These are phyloP conservation scores for Fusarium solani-melongenae DNA, from an alignment of 2,329 filamentous ascomycete species.

Conservation along the genomic window DNA sequence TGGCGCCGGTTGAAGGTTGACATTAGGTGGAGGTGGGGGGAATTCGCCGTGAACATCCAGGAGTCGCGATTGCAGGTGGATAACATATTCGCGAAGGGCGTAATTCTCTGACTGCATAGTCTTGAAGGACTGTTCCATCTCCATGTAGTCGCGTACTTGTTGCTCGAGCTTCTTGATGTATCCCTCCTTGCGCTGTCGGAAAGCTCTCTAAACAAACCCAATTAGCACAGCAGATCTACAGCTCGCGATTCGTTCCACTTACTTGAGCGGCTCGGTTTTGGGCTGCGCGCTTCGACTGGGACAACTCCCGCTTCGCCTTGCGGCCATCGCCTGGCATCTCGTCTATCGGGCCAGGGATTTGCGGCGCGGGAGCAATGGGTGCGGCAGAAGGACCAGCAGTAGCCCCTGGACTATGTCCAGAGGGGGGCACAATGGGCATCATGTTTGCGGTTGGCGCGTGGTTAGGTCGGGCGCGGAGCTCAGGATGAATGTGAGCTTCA, in stretches of 20 bases:
- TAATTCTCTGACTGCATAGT: slow-evolving; percentile 90
- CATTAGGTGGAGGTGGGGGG: slow-evolving; percentile 83
- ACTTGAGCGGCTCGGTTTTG: slow-evolving; percentile 98
- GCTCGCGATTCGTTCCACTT: slow-evolving; percentile 49
- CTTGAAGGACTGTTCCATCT: slow-evolving; percentile 82
- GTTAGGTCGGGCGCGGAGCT: slow-evolving; percentile 53
- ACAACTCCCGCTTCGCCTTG: slow-evolving; percentile 90
- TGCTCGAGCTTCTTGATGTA: slow-evolving; percentile 98
- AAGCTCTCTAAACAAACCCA: slow-evolving; percentile 76
- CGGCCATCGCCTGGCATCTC: slow-evolving; percentile 63
- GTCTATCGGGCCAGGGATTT: slow-evolving; percentile 38
- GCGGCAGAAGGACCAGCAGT: slow-evolving; percentile 42
- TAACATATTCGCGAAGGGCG: slow-evolving; percentile 89
- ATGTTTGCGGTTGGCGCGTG: slow-evolving; percentile 48
- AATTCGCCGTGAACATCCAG: slow-evolving; percentile 86
- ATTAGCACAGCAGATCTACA: slow-evolving; percentile 37
- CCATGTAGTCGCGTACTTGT: slow-evolving; percentile 84
- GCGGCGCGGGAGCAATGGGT: slow-evolving; percentile 48
- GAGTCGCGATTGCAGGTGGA: slow-evolving; percentile 87
- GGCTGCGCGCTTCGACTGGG: slow-evolving; percentile 93
- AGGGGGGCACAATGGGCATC: slow-evolving; percentile 52
- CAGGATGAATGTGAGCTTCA: slow-evolving; percentile 62
- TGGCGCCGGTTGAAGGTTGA: slow-evolving; percentile 67
- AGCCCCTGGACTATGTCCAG: slow-evolving; percentile 47
- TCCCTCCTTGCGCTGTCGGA: slow-evolving; percentile 95